Base-by-base conservation (phyloP, 2,329 filamentous ascomycete species). In the Sarocladium brachiariae region DNA sequence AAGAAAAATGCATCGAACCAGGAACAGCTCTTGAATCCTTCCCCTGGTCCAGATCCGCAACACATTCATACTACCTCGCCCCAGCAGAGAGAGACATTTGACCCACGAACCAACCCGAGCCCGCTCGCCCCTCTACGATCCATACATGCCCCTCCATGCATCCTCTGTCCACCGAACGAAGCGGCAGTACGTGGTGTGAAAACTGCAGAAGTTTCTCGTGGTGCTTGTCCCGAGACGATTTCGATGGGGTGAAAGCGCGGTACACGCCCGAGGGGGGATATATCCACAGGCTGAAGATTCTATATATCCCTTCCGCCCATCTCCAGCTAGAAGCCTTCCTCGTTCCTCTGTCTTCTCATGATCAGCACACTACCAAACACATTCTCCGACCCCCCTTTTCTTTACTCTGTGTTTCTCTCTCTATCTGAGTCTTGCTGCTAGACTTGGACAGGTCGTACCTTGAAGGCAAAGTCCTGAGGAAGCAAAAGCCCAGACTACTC, bases 251-350 rank as follows among this genome's bases (percentile, higher is more conserved):
- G n/a, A n/a, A n/a, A n/a, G n/a, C n/a, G n/a, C n/a, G n/a, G n/a
- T n/a, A n/a, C n/a, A n/a, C n/a, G n/a, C n/a, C n/a, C n/a, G n/a
- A n/a, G n/a, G n/a, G n/a, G n/a, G n/a, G n/a, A n/a, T n/a, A n/a
- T n/a, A n/a, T n/a, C n/a, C n/a, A 47, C 43, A 43, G n/a, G 39
- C 43, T 25, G 27, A 47, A 25, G 27, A 47, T 31, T 19, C 21
- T 47, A 47, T 47, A 47, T 47, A 47, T 47, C 43, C 27, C 43
- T 47, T 30, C 27, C 14, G 21, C 25, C 43, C 43, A 33, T 31
- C 25, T 16, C 18, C 43, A 16, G 27, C 21, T 13, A n/a, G 5
- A 25, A 30, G 4, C 21, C 16, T 19, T 21, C 21, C n/a, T 18
- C 21, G 13, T 19, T 30, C 24, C 16, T 45, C 39, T 45, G 16